Conservation (phyloP, 1,284 basidiomycete genomes). For the Serendipita sp. region DNA sequence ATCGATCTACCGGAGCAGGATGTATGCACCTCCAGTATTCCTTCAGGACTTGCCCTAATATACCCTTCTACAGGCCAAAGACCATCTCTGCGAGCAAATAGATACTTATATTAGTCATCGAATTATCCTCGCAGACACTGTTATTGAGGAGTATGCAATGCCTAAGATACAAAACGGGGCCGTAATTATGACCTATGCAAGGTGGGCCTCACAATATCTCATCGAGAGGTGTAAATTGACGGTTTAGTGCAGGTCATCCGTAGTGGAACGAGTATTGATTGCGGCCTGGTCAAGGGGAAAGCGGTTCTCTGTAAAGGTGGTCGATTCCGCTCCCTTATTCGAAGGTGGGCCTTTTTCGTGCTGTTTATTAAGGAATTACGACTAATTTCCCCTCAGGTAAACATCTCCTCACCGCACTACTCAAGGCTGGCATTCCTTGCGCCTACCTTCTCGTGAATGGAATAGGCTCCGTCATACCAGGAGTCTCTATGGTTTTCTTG, state of each 20-base stretch:
- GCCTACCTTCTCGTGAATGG: slow-evolving; percentile 89
- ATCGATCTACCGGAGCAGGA: slow-evolving; percentile 90
- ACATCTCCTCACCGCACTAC: slow-evolving; percentile 57
- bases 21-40: slow-evolving; percentile 33
- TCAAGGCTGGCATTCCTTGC: slow-evolving; percentile 65
- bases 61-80: slow-evolving; percentile 56
- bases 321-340: slow-evolving; percentile 87
- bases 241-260: slow-evolving; percentile 54
- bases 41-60: neutral
- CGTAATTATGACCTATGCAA: slow-evolving; percentile 84
- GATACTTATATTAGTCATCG: slow-evolving; percentile 90
- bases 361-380: slow-evolving; percentile 4
- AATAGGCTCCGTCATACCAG: slow-evolving; percentile 68
- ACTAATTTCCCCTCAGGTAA: slow-evolving; percentile 41
- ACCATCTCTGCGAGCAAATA: slow-evolving; percentile 70
- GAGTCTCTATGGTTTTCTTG: slow-evolving; percentile 72
- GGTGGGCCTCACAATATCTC: slow-evolving; percentile 30
- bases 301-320: slow-evolving; percentile 77
- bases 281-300: slow-evolving; percentile 62
- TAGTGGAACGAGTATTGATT: slow-evolving; percentile 83
- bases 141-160: slow-evolving; percentile 79
- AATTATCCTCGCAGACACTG: slow-evolving; percentile 85
- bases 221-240: neutral
- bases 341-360: slow-evolving; percentile 46
- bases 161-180: slow-evolving; percentile 92